Percentiles rank a stretch among this genome's conserved stretches.
Conservation (phyloP, 2,329 filamentous ascomycete genomes). For the Hypomyces rosellus region DNA sequence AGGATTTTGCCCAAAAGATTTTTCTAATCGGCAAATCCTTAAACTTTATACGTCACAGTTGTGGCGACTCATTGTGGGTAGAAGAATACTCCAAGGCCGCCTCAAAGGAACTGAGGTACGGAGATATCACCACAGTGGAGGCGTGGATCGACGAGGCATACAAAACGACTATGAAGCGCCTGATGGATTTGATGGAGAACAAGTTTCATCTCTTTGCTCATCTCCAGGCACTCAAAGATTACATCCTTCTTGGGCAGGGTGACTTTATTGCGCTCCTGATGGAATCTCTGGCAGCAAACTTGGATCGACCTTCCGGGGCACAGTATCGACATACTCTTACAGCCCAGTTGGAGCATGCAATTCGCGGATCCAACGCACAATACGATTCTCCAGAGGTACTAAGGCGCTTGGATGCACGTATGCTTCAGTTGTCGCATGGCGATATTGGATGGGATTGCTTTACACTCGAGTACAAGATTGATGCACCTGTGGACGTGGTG, state of each 20-base stretch:
- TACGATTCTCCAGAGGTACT: conserved; percentile 91
- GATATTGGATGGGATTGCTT: conserved; percentile 99
- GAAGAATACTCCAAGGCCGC: conserved; percentile 90
- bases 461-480: conserved; percentile 97
- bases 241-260: conserved; percentile 87
- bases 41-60: conserved; percentile 96
- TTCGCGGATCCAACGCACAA: conserved; percentile 93
- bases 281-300: conserved; percentile 88
- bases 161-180: conserved; percentile 92
- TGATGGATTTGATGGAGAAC: conserved; percentile 87
- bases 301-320: conserved; percentile 91
- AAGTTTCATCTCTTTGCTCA: conserved; percentile 96
- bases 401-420: conserved; percentile 87
- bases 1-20: conserved; percentile 91
- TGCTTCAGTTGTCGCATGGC: conserved; percentile 92
- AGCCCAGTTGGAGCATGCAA: conserved; percentile 95
- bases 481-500: conserved; percentile 92
- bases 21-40: conserved; percentile 96
- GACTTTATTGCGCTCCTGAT: conserved; percentile 97
- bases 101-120: conserved; percentile 86
- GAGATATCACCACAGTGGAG: conserved; percentile 86
- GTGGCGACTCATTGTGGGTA: conserved; percentile 90
- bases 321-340: conserved; percentile 96
- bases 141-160: conserved; percentile 95
- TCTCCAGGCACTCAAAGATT: conserved; percentile 84